These are phyloP conservation scores for Talaromyces sp. DNA, from an alignment of 2,329 filamentous ascomycete genomes.

Conservation along the genomic window DNA sequence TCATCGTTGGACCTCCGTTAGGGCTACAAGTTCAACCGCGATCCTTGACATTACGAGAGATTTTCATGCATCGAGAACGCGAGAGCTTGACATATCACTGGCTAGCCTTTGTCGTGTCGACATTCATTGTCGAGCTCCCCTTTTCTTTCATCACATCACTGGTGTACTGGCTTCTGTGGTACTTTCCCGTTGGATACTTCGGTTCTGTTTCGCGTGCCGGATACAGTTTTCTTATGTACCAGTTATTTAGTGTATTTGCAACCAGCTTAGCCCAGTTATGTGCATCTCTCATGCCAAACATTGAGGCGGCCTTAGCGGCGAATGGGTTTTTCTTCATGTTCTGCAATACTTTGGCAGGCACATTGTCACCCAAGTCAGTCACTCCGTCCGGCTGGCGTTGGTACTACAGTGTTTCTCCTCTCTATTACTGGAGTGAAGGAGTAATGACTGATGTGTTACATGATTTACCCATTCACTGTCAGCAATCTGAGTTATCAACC, in stretches of 20 bases:
- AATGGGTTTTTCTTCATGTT: constrained; percentile 78
- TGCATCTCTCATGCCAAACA: constrained; percentile 68
- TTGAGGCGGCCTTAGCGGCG: constrained; percentile 72
- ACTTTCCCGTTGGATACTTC: constrained; percentile 74
- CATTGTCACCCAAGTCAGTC: constrained; percentile 70
- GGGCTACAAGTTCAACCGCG: constrained; percentile 18
- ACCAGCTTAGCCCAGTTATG: constrained; percentile 63
- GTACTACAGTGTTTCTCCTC: constrained; percentile 78
- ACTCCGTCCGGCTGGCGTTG: constrained; percentile 76
- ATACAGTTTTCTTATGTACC: constrained; percentile 79
- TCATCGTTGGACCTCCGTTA: constrained; percentile 7
- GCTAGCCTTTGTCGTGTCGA: constrained; percentile 17
- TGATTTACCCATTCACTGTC: constrained; percentile 59
- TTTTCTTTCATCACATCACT: constrained; percentile 65
- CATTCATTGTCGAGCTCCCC: constrained; percentile 17
- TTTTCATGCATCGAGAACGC: constrained; percentile 17
- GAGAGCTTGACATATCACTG: constrained; percentile 19
- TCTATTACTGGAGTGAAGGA: constrained; percentile 72
- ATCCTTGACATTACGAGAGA: constrained; percentile 19
- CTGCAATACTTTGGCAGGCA: constrained; percentile 78
- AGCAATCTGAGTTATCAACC: constrained; percentile 56
- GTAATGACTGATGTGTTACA: constrained; percentile 73
- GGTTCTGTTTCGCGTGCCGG: constrained; percentile 61
- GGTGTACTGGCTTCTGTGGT: constrained; percentile 72
- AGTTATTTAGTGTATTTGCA: constrained; percentile 66